Base-by-base conservation (phyloP, 495 filamentous ascomycete species). In the Niebla homalea region DNA sequence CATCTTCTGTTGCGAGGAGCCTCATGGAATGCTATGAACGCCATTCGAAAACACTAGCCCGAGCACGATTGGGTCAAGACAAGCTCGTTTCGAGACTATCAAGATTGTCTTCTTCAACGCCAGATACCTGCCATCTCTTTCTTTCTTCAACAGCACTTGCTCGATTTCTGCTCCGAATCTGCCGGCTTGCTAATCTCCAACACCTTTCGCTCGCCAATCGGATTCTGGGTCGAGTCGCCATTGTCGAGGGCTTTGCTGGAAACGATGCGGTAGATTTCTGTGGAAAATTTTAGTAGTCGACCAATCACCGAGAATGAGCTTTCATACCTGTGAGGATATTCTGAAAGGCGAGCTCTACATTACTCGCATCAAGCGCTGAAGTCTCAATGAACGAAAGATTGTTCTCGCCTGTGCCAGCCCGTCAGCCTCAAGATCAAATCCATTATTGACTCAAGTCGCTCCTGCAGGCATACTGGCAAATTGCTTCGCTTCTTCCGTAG, bases 211-310 rank as follows among this genome's bases (percentile, higher is more conserved):
- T 83, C 83, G 60, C 79, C 73, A 48, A 88, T 77, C 50, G 82
- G 83, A 58, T 83, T 80, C 60, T 83, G 81, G 56, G 78, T 72
- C 39, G 78, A 71, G 48, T 92, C 90, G 54, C 84, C 84, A 52
- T 80, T 81, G 61, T 96, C 92, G 49, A 96, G 78, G 51, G 87
- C 87, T 77, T 99, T 99, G 75, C 81, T 89, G 49, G 90, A 96
- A 49, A 99, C 93, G 64, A 99, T 99, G 59, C 88, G 85, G 79
- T 97, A 99, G 71, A 99, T 99, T 76, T 97, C 93, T 98, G 48
- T 35, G 15, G 1, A 19, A 19, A 21, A 25, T 12, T 37, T 47
- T 32, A 52, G 15, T 3, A 18, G 22, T n/a, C 10, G 7, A n/a
- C 22, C 18, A n/a, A 16, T 14, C 22, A 7, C 36, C 12, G 2